Evolutionary conservation across 2,329 filamentous ascomycete genomes (phyloP), one percentile per base, ranked within the genome.

Genomic region (Colletotrichum cereale): DNA sequence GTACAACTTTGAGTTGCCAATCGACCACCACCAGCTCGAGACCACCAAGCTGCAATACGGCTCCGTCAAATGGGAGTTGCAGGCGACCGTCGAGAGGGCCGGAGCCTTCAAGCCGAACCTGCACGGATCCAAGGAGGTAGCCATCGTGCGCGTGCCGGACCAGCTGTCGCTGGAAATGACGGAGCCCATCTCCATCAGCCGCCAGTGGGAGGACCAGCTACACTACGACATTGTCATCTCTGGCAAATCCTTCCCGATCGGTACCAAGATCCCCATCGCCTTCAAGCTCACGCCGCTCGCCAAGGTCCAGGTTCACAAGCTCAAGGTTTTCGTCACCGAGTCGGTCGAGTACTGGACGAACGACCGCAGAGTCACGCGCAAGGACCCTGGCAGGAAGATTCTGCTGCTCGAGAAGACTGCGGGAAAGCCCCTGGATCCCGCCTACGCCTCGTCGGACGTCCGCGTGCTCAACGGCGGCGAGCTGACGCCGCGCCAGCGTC

Each of bases 211-310:
- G 79, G 95, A 98, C 75, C 95, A 97, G 78, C 85, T 98, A 40
- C 94, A 97, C 78, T 98, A 98, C 82, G 95, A 98, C 77, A 97
- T 98, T 75, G 92, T 97, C 79, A 97, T 98, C 66, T 97, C 95
- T 1, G 95, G 95, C 66, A 97, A 97, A 86, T 97, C 95, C 0
- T 98, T 98, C 72, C 94, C 95, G 0, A 88, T 98, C 26, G 95
- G 95, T 21, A 89, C 92, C 48, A 93, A 93, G 76, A 94, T 98
- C 21, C 95, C 95, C 1, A 96, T 98, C 71, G 95, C 95, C 1
- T 97, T 98, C 85, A 97, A 97, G 81, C 86, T 98, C 74, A 97
- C 95, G 0, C 95, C 95, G 0, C 83, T 98, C 29, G 95, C 95
- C 72, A 98, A 98, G 84, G 95, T 97, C 8, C 94, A 97, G 79